phyloP scores from a whole-genome alignment of 768 basidiomycete genomes.

The Boletus sp. region DNA sequence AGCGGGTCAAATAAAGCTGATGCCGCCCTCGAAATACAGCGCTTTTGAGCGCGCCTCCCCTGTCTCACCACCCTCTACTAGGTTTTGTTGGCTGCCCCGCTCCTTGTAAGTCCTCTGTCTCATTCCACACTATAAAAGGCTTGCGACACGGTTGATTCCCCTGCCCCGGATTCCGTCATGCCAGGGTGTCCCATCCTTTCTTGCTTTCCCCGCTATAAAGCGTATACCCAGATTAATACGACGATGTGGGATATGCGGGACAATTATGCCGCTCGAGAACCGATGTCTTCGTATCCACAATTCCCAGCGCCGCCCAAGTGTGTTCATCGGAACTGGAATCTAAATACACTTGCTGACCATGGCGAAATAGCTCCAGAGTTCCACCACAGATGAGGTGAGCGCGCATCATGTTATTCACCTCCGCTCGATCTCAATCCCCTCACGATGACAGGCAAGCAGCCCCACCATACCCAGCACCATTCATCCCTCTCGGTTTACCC shows the following conservation, averaged over 20 bases:
- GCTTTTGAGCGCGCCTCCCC: slow-evolving; percentile 12
- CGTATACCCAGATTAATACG: slow-evolving; percentile 32
- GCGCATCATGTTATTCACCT: neutral
- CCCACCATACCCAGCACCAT: slow-evolving; percentile 15
- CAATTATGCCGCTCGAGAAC: slow-evolving; percentile 11
- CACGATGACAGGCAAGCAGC: slow-evolving; percentile 14
- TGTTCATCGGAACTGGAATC: slow-evolving; percentile 1
- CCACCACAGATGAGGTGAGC: slow-evolving; percentile 15
- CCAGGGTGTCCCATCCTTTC: slow-evolving; percentile 30
- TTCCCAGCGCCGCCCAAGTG: slow-evolving; percentile 18
- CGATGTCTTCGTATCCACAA: slow-evolving; percentile 9
- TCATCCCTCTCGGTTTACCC: slow-evolving; percentile 19
- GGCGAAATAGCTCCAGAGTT: slow-evolving; percentile 7
- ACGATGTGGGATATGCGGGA: slow-evolving; percentile 29
- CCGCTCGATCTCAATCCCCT: neutral
- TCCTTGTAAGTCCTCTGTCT: slow-evolving; percentile 15
- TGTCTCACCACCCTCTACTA: slow-evolving; percentile 23
- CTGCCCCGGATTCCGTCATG: slow-evolving; percentile 19
- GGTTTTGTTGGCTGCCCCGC: slow-evolving; percentile 22
- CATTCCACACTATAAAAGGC: slow-evolving; percentile 26
- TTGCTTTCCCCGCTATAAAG: slow-evolving; percentile 32
- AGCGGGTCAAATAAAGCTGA: slow-evolving; percentile 29
- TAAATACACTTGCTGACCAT: neutral
- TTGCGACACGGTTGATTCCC: neutral
- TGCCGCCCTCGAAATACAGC: slow-evolving; percentile 22